Conservation (phyloP, 176 grass and related monocot genomes). For the Phragmites australis region DNA sequence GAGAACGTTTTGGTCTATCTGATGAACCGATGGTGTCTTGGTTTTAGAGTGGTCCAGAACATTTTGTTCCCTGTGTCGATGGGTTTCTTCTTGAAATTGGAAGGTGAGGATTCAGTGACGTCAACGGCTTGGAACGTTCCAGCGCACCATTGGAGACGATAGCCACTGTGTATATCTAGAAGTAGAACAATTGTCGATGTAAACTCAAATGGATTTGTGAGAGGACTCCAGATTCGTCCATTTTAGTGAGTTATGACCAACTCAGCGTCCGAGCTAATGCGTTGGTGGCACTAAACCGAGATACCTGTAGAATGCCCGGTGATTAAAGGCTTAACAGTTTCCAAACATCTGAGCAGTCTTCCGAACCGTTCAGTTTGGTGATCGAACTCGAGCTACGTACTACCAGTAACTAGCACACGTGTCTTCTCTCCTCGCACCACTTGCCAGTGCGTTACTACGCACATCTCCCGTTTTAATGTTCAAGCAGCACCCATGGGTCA, state of each 20-base stretch:
- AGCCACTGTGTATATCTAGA: background rate
- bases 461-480: background rate
- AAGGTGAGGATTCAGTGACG: background rate
- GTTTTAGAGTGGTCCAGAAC: slow-evolving; percentile 23
- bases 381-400: no score
- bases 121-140: background rate
- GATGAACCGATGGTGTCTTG: no score
- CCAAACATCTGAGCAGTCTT: background rate
- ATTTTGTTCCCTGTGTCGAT: background rate
- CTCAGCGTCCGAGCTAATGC: background rate
- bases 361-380: background rate
- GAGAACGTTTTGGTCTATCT: background rate
- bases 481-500: no score
- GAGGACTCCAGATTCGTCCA: background rate
- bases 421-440: background rate
- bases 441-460: background rate
- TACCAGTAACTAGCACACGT: no score
- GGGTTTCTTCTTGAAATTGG: background rate
- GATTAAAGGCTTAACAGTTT: background rate
- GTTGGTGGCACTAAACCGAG: background rate
- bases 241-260: background rate
- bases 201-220: background rate
- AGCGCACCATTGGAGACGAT: background rate
- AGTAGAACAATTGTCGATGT: background rate
- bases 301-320: background rate